phyloP scores from a whole-genome alignment of 1,284 basidiomycete species.

The Ceratobasidium sp. region DNA sequence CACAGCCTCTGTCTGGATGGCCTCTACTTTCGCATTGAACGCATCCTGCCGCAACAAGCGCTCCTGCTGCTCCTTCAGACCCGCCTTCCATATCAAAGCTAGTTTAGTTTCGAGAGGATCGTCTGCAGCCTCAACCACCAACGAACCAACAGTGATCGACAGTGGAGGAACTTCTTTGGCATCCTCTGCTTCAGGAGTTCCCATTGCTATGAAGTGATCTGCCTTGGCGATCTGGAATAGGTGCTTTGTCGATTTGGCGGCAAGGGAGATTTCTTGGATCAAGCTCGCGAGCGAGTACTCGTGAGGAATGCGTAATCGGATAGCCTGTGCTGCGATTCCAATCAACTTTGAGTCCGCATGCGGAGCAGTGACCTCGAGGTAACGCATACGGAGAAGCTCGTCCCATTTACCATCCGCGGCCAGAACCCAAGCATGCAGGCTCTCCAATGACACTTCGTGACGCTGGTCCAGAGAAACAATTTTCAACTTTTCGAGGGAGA shows the following conservation, averaged over 20 bases:
- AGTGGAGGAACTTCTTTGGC: slow-evolving; percentile 79
- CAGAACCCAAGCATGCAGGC: slow-evolving; percentile 58
- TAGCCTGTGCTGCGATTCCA: slow-evolving; percentile 68
- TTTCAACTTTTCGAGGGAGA: slow-evolving; percentile 46
- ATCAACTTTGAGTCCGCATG: slow-evolving; percentile 50
- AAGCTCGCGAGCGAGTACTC: slow-evolving; percentile 80
- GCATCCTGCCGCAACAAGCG: slow-evolving; percentile 82
- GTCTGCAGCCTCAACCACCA: slow-evolving; percentile 87
- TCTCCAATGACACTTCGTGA: slow-evolving; percentile 51
- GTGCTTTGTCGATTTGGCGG: slow-evolving; percentile 75
- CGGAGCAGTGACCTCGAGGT: slow-evolving; percentile 63
- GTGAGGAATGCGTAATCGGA: slow-evolving; percentile 81
- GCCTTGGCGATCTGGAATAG: slow-evolving; percentile 62
- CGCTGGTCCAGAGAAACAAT: slow-evolving; percentile 7
- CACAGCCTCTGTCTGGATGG: slow-evolving; percentile 59
- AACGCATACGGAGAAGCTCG: slow-evolving; percentile 74
- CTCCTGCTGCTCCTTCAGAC: slow-evolving; percentile 78
- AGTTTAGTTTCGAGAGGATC: slow-evolving; percentile 87
- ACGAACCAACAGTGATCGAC: slow-evolving; percentile 66
- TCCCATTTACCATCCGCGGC: slow-evolving; percentile 72
- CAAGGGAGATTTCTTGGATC: slow-evolving; percentile 71
- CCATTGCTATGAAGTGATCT: slow-evolving; percentile 62
- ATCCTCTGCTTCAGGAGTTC: slow-evolving; percentile 70
- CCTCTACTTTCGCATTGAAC: slow-evolving; percentile 80
- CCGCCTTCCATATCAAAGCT: slow-evolving; percentile 81